Conservation (phyloP, 495 filamentous ascomycete genomes). For the Talaromyces adpressus region DNA sequence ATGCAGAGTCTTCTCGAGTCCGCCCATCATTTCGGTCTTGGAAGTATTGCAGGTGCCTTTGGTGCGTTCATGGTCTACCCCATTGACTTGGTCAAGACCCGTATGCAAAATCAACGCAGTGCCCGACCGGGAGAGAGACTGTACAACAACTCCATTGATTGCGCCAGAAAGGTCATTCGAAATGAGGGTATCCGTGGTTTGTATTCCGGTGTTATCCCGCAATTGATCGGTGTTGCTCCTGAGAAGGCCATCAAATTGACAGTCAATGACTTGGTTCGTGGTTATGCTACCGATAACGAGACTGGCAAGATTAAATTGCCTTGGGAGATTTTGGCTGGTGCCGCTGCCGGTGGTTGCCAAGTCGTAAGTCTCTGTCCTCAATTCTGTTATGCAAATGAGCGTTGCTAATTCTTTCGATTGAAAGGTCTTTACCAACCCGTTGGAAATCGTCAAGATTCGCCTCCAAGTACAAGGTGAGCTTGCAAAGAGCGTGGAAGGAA, state of each 20-base stretch:
- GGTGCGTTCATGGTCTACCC: conserved; percentile 99
- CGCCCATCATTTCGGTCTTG: conserved; percentile 81
- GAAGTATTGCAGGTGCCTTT: conserved; percentile 87
- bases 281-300: conserved; percentile 66
- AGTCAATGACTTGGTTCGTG: conserved; percentile 87
- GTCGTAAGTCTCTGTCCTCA: conserved; percentile 58
- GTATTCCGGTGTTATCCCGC: conserved; percentile 90
- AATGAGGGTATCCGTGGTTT: conserved; percentile 87
- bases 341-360: conserved; percentile 86
- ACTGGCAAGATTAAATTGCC: conserved; percentile 63
- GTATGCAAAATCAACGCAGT: conserved; percentile 94
- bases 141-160: conserved; percentile 96
- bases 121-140: conserved; percentile 73
- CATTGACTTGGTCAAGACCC: conserved; percentile 96
- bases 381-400: not conserved
- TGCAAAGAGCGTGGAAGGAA: conserved; percentile 77
- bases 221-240: conserved; percentile 92
- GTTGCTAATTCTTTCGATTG: not conserved
- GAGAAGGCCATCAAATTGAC: conserved; percentile 99
- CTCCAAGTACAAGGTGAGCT: conserved; percentile 97
- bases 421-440: conserved; percentile 90
- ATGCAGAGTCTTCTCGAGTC: conserved; percentile 65
- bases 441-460: conserved; percentile 98
- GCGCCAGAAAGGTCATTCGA: conserved; percentile 80
- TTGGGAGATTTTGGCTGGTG: conserved; percentile 82